These are phyloP conservation scores for Irpex sp. DNA, from an alignment of 1,284 basidiomycete genomes.

Conservation along the genomic window DNA sequence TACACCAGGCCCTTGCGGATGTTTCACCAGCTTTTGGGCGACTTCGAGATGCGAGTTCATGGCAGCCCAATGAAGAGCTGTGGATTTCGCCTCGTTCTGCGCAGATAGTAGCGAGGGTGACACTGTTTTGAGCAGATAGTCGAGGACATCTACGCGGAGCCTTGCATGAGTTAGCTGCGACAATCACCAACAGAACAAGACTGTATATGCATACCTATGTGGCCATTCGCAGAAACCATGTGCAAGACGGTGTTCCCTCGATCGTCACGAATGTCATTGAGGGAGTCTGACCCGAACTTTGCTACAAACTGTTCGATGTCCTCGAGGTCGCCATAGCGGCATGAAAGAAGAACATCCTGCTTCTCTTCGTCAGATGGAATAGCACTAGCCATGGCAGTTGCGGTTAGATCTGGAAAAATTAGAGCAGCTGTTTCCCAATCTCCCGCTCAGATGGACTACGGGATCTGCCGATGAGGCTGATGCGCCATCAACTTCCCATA, in stretches of 20 bases:
- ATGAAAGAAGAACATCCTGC: slow-evolving; percentile 77
- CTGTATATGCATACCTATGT: slow-evolving; percentile 53
- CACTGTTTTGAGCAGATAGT: slow-evolving; percentile 64
- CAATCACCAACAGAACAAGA: slow-evolving; percentile 1
- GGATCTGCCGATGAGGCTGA: background rate
- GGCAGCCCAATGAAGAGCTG: slow-evolving; percentile 86
- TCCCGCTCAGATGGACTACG: too few relatives aligned
- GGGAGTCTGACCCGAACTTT: slow-evolving; percentile 50
- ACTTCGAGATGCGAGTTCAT: slow-evolving; percentile 73
- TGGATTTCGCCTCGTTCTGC: slow-evolving; percentile 71
- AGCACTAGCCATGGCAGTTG: slow-evolving; percentile 19
- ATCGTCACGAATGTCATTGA: slow-evolving; percentile 64
- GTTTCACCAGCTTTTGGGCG: slow-evolving; percentile 63
- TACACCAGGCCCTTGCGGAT: slow-evolving; percentile 52
- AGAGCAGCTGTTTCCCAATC: background rate
- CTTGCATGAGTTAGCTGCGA: slow-evolving; percentile 42
- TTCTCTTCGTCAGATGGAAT: slow-evolving; percentile 55
- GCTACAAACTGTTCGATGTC: slow-evolving; percentile 68
- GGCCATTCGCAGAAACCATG: slow-evolving; percentile 86
- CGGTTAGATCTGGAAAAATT: background rate
- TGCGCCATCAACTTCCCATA: background rate
- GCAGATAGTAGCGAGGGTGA: slow-evolving; percentile 54
- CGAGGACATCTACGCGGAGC: slow-evolving; percentile 59
- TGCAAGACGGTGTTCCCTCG: slow-evolving; percentile 78
- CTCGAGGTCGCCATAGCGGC: slow-evolving; percentile 82